Conservation (phyloP, 2,329 filamentous ascomycete species). For the Aspergillus latus region DNA sequence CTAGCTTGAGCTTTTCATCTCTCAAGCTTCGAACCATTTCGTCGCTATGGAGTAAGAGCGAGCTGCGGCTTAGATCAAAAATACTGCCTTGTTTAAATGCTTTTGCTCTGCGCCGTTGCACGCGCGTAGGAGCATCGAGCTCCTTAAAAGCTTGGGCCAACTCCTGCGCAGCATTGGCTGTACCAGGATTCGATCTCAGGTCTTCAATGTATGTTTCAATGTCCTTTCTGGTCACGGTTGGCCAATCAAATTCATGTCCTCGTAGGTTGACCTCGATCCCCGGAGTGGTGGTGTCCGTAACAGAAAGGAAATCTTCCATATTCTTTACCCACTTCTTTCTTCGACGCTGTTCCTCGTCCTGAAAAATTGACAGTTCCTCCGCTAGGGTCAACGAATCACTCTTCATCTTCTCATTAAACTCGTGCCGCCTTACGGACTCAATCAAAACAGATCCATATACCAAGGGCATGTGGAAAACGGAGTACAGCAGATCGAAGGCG, state of each 20-base stretch:
- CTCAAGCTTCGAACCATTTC: constrained; percentile 75
- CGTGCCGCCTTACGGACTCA: constrained; percentile 79
- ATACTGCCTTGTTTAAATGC: constrained; percentile 96
- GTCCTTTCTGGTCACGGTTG: constrained; percentile 71
- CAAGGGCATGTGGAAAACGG: constrained; percentile 79
- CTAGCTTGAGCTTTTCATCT: constrained; percentile 74
- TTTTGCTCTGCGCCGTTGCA: constrained; percentile 82
- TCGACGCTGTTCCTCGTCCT: constrained; percentile 87
- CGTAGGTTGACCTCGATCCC: constrained; percentile 83
- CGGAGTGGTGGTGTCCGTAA: constrained; percentile 68
- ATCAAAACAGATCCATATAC: constrained; percentile 87
- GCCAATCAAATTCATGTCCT: constrained; percentile 79
- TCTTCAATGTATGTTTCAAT: constrained; percentile 70
- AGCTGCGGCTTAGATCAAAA: constrained; percentile 87
- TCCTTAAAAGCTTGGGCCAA: constrained; percentile 75
- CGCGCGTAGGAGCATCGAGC: constrained; percentile 76
- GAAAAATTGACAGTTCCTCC: constrained; percentile 88
- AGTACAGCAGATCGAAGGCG: constrained; percentile 75
- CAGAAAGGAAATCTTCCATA: constrained; percentile 69
- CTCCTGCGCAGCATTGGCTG: constrained; percentile 67
- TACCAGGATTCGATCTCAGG: constrained; percentile 64
- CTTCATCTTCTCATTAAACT: constrained; percentile 91
- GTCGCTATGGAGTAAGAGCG: constrained; percentile 80
- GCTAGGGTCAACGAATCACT: constrained; percentile 81
- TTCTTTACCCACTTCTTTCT: constrained; percentile 87